These are phyloP conservation scores for Cutaneotrichosporon sp. DNA, from an alignment of 1,284 basidiomycete species.

Conservation along the genomic window DNA sequence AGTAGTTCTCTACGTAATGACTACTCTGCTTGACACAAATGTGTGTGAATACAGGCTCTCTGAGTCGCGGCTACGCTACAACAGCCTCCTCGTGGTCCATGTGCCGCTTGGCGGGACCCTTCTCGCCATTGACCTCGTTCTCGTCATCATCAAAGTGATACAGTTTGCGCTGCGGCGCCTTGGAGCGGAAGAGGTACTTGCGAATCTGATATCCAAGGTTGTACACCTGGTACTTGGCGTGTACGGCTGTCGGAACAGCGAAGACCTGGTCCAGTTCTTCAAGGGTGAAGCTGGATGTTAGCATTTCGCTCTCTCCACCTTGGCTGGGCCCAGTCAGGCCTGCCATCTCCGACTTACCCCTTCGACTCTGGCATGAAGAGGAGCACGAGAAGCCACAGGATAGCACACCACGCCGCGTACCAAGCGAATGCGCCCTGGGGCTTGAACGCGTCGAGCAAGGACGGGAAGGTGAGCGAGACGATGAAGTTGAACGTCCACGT, in stretches of 20 bases:
- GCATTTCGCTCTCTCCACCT: too few species aligned
- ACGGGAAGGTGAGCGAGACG: constrained; percentile 66
- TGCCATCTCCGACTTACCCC: too few species aligned
- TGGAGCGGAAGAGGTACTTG: constrained; percentile 33
- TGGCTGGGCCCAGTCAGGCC: too few species aligned
- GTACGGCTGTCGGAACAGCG: constrained; percentile 57
- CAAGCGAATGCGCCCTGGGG: constrained; percentile 24
- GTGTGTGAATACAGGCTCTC: too few species aligned
- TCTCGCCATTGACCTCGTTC: not conserved
- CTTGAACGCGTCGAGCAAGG: constrained; percentile 50
- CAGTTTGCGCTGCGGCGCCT: constrained; percentile 7
- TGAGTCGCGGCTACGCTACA: not conserved
- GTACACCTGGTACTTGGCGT: constrained; percentile 57
- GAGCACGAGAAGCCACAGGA: constrained; percentile 40
- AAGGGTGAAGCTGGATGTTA: constrained; percentile 54
- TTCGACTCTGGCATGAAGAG: constrained; percentile 65
- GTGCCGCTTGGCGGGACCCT: not conserved
- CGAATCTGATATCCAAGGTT: constrained; percentile 5
- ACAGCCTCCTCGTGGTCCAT: not conserved
- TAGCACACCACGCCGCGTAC: constrained; percentile 22
- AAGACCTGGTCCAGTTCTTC: constrained; percentile 59
- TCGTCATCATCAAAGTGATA: constrained; percentile 7
- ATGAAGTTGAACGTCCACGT: constrained; percentile 38
- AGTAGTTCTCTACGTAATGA: too few species aligned
- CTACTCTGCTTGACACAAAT: too few species aligned